Evolutionary conservation across 108 stramenopile species (phyloP).

Genomic region (Phaeodactylum tricornutum): DNA sequence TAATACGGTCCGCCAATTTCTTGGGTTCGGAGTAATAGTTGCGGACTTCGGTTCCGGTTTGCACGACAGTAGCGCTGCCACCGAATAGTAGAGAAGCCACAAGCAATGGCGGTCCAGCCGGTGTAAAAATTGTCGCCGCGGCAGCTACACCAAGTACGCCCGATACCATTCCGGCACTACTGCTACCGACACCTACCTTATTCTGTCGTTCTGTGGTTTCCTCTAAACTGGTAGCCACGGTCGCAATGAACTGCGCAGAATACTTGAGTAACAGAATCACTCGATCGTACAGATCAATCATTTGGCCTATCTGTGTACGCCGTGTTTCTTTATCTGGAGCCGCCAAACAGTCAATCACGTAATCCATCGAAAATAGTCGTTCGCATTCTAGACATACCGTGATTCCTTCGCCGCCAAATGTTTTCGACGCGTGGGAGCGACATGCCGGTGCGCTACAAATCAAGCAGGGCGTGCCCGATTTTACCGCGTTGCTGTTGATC

Average conservation of each 20-base stretch:
- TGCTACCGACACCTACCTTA: constrained; percentile 36
- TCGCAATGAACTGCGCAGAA: constrained; percentile 39
- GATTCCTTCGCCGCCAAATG: constrained; percentile 33
- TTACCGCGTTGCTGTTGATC: constrained; percentile 16
- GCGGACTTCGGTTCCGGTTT: constrained; percentile 40
- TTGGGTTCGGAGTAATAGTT: constrained; percentile 59
- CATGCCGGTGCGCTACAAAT: constrained; percentile 26
- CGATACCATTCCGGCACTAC: constrained; percentile 43
- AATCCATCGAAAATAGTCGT: constrained; percentile 51
- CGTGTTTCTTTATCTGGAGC: constrained; percentile 13
- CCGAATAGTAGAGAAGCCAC: constrained; percentile 65
- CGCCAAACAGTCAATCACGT: constrained; percentile 43
- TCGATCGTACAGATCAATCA: constrained; percentile 70
- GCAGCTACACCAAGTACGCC: constrained; percentile 55
- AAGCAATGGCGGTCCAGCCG: constrained; percentile 55
- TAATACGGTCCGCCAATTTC: constrained; percentile 45
- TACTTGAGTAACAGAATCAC: constrained; percentile 38
- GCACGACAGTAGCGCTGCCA: constrained; percentile 43
- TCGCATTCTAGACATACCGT: constrained; percentile 44
- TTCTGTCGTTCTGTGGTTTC: constrained; percentile 31
- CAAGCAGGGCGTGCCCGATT: constrained; percentile 16
- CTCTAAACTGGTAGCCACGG: constrained; percentile 30
- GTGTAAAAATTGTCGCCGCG: constrained; percentile 50
- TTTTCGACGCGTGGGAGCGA: constrained; percentile 22
- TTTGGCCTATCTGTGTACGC: constrained; percentile 25